Conservation (phyloP, 495 filamentous ascomycete species). For the Podospora fimiseda region DNA sequence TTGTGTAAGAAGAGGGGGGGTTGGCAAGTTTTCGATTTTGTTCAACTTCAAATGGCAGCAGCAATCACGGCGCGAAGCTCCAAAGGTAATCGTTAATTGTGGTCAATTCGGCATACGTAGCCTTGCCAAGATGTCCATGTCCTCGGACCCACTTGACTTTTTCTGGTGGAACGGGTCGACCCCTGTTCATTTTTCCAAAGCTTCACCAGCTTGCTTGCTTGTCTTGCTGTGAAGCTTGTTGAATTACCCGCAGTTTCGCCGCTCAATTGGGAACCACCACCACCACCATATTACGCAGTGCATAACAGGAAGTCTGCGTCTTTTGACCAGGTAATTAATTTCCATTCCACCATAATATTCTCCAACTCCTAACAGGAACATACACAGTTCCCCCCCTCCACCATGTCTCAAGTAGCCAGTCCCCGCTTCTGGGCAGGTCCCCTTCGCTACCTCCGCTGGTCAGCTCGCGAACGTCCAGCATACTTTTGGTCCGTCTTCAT, state of each 20-base stretch:
- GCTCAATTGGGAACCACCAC: neutral
- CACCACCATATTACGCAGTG: neutral
- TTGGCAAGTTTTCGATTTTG: neutral
- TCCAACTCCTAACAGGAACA: neutral
- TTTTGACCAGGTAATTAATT: neutral
- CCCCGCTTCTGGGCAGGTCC: slow-evolving; percentile 81
- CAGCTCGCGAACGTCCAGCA: slow-evolving; percentile 77
- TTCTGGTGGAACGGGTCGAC: neutral
- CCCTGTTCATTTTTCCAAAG: slow-evolving; percentile 4
- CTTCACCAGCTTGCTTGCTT: no score
- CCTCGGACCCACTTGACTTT: slow-evolving; percentile 9
- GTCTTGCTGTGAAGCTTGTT: no score
- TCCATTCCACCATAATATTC: neutral
- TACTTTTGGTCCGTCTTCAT: slow-evolving; percentile 78
- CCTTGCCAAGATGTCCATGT: slow-evolving; percentile 28
- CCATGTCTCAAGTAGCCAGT: slow-evolving; percentile 47
- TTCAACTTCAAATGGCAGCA: no score
- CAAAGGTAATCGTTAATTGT: neutral
- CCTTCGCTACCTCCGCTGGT: slow-evolving; percentile 78
- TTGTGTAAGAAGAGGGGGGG: neutral
- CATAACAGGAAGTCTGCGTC: no score
- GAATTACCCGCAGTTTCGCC: slow-evolving; percentile 21
- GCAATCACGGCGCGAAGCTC: no score
- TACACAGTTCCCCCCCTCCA: slow-evolving; percentile 6
- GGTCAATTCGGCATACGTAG: slow-evolving; percentile 31